Percentiles rank a stretch among this genome's conserved stretches.
phyloP scores from a whole-genome alignment of 148 eudicot genomes.

The Selenicereus undatus region DNA sequence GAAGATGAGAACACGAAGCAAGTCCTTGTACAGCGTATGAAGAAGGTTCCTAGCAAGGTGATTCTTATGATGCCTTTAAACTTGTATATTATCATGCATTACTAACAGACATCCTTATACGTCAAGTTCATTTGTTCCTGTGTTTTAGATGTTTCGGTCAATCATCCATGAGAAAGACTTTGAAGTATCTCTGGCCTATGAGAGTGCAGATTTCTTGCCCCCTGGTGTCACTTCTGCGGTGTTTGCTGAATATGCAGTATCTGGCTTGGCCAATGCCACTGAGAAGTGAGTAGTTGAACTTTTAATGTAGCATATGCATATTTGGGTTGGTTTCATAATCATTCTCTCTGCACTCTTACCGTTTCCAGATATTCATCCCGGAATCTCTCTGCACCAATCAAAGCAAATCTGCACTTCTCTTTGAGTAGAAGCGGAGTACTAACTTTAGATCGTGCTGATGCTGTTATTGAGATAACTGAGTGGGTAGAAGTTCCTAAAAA shows the following conservation, averaged over 20 bases:
- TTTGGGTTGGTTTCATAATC: conserved; percentile 2
- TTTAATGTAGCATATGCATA: conserved; percentile 16
- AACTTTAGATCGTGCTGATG: conserved; percentile 83
- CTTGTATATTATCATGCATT: not conserved
- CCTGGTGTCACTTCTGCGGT: conserved; percentile 64
- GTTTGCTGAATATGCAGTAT: conserved; percentile 67
- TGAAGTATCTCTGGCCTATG: conserved; percentile 76
- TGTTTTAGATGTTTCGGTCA: conserved; percentile 76
- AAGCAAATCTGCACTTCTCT: conserved; percentile 90
- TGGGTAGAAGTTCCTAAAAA: conserved; percentile 95
- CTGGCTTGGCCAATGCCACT: conserved; percentile 79
- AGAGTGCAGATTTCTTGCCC: conserved; percentile 65
- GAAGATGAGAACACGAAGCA: conserved; percentile 79
- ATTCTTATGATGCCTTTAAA: not conserved
- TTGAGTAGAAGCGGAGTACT: conserved; percentile 83
- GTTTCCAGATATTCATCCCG: conserved; percentile 65
- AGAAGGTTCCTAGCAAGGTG: conserved; percentile 95
- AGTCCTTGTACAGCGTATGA: conserved; percentile 77
- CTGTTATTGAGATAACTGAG: conserved; percentile 86
- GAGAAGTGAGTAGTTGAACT: conserved; percentile 56
- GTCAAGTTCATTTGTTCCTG: conserved; percentile 1
- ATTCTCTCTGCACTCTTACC: conserved; percentile 1
- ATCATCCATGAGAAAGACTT: conserved; percentile 77
- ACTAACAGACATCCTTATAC: not conserved
- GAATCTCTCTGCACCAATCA: conserved; percentile 87